These are phyloP conservation scores for Aspergillus egyptiacus DNA, from an alignment of 495 filamentous ascomycete genomes.

Conservation along the genomic window DNA sequence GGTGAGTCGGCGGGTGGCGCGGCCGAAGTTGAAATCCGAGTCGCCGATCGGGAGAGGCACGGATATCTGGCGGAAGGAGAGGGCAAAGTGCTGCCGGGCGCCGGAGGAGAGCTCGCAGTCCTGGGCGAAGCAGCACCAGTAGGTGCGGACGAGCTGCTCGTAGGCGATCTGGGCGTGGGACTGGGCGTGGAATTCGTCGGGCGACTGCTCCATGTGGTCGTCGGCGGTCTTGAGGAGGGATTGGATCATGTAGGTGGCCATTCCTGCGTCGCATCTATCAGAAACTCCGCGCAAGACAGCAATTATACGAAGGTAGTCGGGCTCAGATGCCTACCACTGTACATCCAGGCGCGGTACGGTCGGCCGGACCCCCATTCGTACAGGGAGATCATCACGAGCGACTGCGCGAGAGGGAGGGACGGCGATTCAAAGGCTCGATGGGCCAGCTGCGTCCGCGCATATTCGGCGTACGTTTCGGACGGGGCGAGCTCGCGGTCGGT, in stretches of 20 bases:
- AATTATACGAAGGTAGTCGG: too few species aligned
- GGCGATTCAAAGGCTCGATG: constrained; percentile 37
- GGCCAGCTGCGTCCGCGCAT: constrained; percentile 34
- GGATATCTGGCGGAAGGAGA: constrained; percentile 39
- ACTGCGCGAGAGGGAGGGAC: constrained; percentile 38
- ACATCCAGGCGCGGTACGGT: constrained; percentile 46
- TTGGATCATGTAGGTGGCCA: constrained; percentile 45
- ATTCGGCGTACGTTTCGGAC: constrained; percentile 33
- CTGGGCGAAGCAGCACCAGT: constrained; percentile 43
- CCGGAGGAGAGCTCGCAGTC: constrained; percentile 43
- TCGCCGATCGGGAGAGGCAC: constrained; percentile 41
- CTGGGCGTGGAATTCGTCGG: constrained; percentile 32
- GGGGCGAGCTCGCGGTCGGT: constrained; percentile 21
- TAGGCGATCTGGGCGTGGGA: constrained; percentile 35
- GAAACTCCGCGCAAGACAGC: too few species aligned
- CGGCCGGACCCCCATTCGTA: constrained; percentile 42
- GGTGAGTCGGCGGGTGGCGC: constrained; percentile 26
- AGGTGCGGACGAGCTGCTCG: constrained; percentile 41
- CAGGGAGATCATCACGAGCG: constrained; percentile 38
- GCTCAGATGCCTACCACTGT: constrained; percentile 33
- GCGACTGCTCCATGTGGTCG: constrained; percentile 39
- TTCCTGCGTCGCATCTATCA: constrained; percentile 21
- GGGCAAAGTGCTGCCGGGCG: constrained; percentile 39
- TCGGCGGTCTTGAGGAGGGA: constrained; percentile 40
- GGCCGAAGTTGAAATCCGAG: constrained; percentile 37